phyloP scores from a whole-genome alignment of 179 eudicot species.

The Nepenthes alata region DNA sequence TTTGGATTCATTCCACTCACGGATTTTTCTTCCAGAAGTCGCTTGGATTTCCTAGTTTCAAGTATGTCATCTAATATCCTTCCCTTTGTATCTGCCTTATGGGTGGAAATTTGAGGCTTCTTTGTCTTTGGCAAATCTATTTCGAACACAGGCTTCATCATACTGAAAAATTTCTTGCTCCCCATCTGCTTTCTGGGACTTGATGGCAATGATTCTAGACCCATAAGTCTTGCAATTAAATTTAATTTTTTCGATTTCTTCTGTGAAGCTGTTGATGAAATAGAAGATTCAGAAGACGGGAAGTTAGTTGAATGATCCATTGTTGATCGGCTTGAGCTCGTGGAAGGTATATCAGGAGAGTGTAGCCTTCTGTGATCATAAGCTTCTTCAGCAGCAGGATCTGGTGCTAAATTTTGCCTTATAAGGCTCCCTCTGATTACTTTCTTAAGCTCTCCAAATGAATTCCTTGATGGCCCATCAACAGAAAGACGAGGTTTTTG shows the following conservation, averaged over 20 bases:
- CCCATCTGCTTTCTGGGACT: constrained; percentile 20
- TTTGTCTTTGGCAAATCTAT: constrained; percentile 37
- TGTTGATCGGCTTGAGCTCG: constrained; percentile 60
- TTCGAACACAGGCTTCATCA: constrained; percentile 30
- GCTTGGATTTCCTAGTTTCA: constrained; percentile 45
- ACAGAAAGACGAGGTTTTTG: constrained; percentile 28
- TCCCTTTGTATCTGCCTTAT: constrained; percentile 22
- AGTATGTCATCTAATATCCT: constrained; percentile 42
- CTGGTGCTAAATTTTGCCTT: constrained; percentile 45
- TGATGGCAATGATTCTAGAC: constrained; percentile 41
- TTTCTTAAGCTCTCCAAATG: constrained; percentile 45
- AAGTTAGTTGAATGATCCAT: constrained; percentile 30
- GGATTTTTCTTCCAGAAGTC: constrained; percentile 31
- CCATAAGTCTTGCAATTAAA: constrained; percentile 81
- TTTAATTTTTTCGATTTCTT: constrained; percentile 37
- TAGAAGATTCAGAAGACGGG: constrained; percentile 36
- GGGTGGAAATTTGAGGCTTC: constrained; percentile 25
- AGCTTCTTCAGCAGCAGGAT: constrained; percentile 21
- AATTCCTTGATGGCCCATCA: constrained; percentile 35
- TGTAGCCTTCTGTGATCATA: constrained; percentile 15
- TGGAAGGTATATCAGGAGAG: constrained; percentile 38
- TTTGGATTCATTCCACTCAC: constrained; percentile 9
- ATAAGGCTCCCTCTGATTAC: constrained; percentile 57
- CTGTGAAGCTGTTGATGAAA: constrained; percentile 28
- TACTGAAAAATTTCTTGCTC: constrained; percentile 14